Conservation (phyloP, 2,329 filamentous ascomycete genomes). For the Sphaerulina vaccinii region DNA sequence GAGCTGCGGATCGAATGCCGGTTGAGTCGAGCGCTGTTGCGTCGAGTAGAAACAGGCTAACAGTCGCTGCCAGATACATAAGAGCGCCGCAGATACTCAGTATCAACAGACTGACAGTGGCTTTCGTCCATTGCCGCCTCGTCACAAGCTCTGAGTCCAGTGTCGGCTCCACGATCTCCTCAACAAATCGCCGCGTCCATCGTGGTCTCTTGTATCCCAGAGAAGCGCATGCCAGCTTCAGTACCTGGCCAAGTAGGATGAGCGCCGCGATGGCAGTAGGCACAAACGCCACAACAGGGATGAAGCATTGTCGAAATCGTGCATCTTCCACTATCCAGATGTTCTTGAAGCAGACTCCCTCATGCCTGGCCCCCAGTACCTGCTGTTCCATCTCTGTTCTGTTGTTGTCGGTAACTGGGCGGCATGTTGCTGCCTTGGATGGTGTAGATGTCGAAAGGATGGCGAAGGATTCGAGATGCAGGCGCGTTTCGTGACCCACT, state of each 20-base stretch:
- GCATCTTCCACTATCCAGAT: conserved; percentile 40
- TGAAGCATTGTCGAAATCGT: conserved; percentile 43
- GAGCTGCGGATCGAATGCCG: conserved; percentile 11
- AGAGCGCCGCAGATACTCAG: conserved; percentile 23
- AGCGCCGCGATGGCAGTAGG: conserved; percentile 40
- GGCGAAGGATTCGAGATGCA: conserved; percentile 1
- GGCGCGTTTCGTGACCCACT: neutral
- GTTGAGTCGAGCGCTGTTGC: neutral
- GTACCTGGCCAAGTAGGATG: conserved; percentile 40
- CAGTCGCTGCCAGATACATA: conserved; percentile 21
- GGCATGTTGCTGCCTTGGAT: neutral
- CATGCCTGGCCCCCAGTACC: neutral
- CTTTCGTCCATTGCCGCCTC: conserved; percentile 32
- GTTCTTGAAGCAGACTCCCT: conserved; percentile 27
- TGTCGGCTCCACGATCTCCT: conserved; percentile 38
- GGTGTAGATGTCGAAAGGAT: neutral
- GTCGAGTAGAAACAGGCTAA: neutral
- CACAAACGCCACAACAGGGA: conserved; percentile 41
- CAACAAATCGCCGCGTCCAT: conserved; percentile 55
- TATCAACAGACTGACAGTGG: conserved; percentile 21
- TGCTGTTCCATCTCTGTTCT: conserved; percentile 1
- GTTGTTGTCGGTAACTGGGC: neutral
- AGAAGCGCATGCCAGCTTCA: conserved; percentile 32
- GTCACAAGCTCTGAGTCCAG: conserved; percentile 33
- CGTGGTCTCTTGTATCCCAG: conserved; percentile 39